Percentiles rank a stretch among this genome's conserved stretches.
These are phyloP conservation scores for Brassica nigra DNA, from an alignment of 345 rosid species.

Conservation along the genomic window DNA sequence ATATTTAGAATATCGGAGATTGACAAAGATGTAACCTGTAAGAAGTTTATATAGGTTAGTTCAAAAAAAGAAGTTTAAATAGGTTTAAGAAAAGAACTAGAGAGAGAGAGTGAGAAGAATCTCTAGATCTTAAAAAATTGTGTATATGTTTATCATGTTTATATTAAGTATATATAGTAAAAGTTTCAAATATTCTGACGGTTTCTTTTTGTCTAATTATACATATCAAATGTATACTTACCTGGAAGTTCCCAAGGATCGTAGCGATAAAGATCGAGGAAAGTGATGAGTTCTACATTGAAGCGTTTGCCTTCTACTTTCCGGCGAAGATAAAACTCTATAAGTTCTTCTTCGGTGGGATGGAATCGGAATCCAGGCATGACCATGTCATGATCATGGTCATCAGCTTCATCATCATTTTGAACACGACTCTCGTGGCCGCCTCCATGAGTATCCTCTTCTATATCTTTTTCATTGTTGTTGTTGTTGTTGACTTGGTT, in stretches of 20 bases:
- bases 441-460: slow-evolving; percentile 32
- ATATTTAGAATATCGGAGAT: neutral
- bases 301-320: slow-evolving; percentile 99
- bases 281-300: slow-evolving; percentile 97
- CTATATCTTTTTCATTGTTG: slow-evolving; percentile 36
- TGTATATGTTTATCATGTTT: slow-evolving; percentile 1
- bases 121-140: slow-evolving; percentile 18
- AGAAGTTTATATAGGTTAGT: slow-evolving; percentile 6
- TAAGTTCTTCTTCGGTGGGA: slow-evolving; percentile 98
- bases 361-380: slow-evolving; percentile 99
- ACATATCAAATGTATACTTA: slow-evolving; percentile 33
- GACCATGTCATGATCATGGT: slow-evolving; percentile 92
- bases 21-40: neutral
- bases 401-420: slow-evolving; percentile 50
- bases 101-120: neutral
- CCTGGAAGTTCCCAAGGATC: slow-evolving; percentile 99
- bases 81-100: slow-evolving; percentile 4
- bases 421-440: slow-evolving; percentile 27
- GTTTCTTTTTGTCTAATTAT: neutral
- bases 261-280: slow-evolving; percentile 97
- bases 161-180: neutral
- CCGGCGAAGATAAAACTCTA: slow-evolving; percentile 99
- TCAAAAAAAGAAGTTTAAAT: neutral
- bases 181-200: neutral
- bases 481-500: slow-evolving; percentile 38